Evolutionary conservation across 1,139 yeast genomes (phyloP).

Genomic region (Geotrichum fermentans): DNA sequence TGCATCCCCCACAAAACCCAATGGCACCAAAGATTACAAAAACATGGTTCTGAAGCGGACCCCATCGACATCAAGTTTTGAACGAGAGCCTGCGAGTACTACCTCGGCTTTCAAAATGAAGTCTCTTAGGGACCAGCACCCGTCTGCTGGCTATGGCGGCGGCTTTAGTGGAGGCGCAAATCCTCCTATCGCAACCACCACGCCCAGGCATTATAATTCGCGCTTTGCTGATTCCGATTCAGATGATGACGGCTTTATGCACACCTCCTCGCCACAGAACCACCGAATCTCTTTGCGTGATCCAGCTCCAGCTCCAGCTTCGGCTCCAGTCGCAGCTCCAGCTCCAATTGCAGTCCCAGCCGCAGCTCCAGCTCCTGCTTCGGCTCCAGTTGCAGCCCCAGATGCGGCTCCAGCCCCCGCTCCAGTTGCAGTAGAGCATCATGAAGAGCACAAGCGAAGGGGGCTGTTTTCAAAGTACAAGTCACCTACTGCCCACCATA

Average conservation of each 20-base stretch:
- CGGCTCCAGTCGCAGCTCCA: constrained; percentile 2
- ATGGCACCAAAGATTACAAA: constrained; percentile 4
- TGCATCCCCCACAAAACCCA: not conserved
- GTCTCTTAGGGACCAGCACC: constrained; percentile 24
- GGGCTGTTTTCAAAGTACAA: not conserved
- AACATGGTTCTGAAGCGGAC: constrained; percentile 20
- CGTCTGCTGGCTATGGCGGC: constrained; percentile 4
- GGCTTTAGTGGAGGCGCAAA: constrained; percentile 9
- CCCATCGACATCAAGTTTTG: constrained; percentile 24
- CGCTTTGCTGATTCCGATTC: constrained; percentile 38
- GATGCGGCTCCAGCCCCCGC: no score
- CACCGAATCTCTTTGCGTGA: not conserved
- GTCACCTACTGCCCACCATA: not conserved
- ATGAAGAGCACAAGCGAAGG: not conserved
- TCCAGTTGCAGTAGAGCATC: no score
- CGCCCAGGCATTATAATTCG: constrained; percentile 28
- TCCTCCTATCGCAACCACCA: constrained; percentile 12
- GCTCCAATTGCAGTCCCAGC: not conserved
- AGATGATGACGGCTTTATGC: constrained; percentile 28
- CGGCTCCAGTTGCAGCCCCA: not conserved
- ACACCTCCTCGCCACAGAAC: not conserved
- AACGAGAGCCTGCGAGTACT: constrained; percentile 15
- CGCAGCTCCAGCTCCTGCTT: not conserved
- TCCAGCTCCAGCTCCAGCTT: not conserved
- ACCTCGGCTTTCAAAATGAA: constrained; percentile 23